Conservation (phyloP, 345 rosid genomes). For the Sonneratia caseolaris region DNA sequence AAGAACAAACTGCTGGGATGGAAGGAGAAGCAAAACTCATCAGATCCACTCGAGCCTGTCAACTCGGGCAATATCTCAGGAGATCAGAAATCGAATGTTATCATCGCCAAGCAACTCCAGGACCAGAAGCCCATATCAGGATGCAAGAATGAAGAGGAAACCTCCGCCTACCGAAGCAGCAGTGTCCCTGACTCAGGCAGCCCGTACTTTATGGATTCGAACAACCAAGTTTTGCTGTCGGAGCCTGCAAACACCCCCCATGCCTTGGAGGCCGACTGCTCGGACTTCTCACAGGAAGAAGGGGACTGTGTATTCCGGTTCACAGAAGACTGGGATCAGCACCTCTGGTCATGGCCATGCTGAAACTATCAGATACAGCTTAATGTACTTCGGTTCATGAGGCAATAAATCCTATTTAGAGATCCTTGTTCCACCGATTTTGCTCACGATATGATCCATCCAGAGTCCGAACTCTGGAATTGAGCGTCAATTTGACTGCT, state of each 20-base stretch:
- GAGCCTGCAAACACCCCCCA: slow-evolving; percentile 4
- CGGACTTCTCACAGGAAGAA: slow-evolving; percentile 4
- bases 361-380: no score
- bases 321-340: no score
- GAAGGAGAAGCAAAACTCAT: background rate
- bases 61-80: background rate
- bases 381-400: background rate
- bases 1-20: background rate
- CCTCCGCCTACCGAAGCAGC: background rate
- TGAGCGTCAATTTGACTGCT: no score
- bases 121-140: background rate
- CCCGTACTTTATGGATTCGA: no score
- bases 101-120: background rate
- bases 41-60: background rate
- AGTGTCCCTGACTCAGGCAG: background rate
- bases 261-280: background rate
- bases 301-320: background rate
- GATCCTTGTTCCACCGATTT: no score
- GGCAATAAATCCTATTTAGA: background rate
- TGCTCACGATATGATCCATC: background rate
- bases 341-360: no score
- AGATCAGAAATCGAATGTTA: background rate
- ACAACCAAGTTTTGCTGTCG: background rate
- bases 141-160: background rate
- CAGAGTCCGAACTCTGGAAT: no score